Base-by-base conservation (phyloP, 2,329 filamentous ascomycete species). In the Hymenoscyphus repandus region DNA sequence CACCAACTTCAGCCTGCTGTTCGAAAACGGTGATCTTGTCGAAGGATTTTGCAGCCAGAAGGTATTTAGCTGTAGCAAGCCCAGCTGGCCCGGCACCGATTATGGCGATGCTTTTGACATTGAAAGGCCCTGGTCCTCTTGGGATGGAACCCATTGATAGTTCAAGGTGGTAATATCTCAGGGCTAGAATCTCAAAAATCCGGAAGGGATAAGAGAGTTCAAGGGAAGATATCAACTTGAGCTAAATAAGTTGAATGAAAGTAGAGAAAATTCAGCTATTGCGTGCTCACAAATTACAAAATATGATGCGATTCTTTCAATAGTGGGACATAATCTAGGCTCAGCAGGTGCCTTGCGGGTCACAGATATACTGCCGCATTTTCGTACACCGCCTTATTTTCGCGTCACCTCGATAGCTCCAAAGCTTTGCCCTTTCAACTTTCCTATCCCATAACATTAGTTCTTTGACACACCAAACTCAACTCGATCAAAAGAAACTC, bases 11-110 rank as follows among this genome's bases (percentile, higher is more conserved):
- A 40, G 76, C 72, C 58, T 90, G 83, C 68, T 96, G 89, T 69
- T 97, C 93, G 62, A 87, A 95, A 36, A 96, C 69, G 53, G 83
- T 79, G 53, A 97, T 83, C 30, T 74, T 77, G 11, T 82, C 71
- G 62, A 93, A 93, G 1, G 66, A 73, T 63, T 75, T 85, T 61
- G 87, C 90, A 0, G 86, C 88, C 10, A 79, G 66, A 15, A 96
- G 75, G 63, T 91, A 91, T 75, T 90, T 93, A 47, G 89, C 89
- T 20, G 86, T 82, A 22, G 85, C 80, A 3, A 96, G 74, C 4
- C 92, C 91, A 55, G 80, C 80, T 0, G 91, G 88, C 0, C 91
- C 91, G 9, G 87, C 90, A 18, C 91, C 91, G 58, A 96, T 82
- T 53, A 96, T 75, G 58, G 88, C 89, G 57, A 96, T 75, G 41